Conservation (phyloP, 129 eudicot genomes). For the Helichrysum umbraculigerum region DNA sequence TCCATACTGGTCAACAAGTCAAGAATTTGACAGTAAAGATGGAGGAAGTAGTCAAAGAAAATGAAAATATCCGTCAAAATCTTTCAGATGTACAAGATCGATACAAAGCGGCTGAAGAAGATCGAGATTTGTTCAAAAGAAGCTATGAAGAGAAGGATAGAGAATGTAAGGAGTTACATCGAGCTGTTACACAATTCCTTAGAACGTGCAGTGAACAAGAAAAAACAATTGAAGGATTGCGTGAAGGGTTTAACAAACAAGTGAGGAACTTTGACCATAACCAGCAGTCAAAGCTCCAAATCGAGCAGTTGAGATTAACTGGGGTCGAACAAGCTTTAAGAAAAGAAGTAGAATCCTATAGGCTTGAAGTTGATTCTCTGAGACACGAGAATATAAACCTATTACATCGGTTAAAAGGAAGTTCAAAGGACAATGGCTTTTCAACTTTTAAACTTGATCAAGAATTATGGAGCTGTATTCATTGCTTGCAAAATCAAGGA, state of each 20-base stretch:
- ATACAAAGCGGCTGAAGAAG: slow-evolving; percentile 66
- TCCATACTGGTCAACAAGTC: slow-evolving; percentile 57
- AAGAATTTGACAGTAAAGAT: slow-evolving; percentile 48
- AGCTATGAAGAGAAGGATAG: slow-evolving; percentile 69
- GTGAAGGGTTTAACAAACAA: slow-evolving; percentile 60
- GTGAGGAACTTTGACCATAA: slow-evolving; percentile 47
- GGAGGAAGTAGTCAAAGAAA: slow-evolving; percentile 56
- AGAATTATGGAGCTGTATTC: slow-evolving; percentile 61
- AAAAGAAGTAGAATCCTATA: slow-evolving; percentile 77
- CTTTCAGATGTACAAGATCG: slow-evolving; percentile 55
- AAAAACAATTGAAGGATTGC: slow-evolving; percentile 77
- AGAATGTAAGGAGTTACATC: slow-evolving; percentile 87
- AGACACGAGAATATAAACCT: slow-evolving; percentile 78
- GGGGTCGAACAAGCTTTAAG: slow-evolving; percentile 80
- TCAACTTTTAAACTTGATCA: slow-evolving; percentile 67
- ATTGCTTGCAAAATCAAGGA: slow-evolving; percentile 72
- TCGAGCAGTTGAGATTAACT: slow-evolving; percentile 70
- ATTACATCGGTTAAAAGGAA: slow-evolving; percentile 67
- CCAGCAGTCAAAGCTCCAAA: slow-evolving; percentile 62
- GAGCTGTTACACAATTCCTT: slow-evolving; percentile 56
- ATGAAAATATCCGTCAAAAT: slow-evolving; percentile 45
- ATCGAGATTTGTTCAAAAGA: slow-evolving; percentile 50
- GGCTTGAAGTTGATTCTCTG: slow-evolving; percentile 74
- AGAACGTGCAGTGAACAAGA: slow-evolving; percentile 86
- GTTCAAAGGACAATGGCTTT: slow-evolving; percentile 49